Percentiles rank a stretch among this genome's conserved stretches.
Conservation (phyloP, 805 yeast genomes). For the Metschnikowia picachoensis region DNA sequence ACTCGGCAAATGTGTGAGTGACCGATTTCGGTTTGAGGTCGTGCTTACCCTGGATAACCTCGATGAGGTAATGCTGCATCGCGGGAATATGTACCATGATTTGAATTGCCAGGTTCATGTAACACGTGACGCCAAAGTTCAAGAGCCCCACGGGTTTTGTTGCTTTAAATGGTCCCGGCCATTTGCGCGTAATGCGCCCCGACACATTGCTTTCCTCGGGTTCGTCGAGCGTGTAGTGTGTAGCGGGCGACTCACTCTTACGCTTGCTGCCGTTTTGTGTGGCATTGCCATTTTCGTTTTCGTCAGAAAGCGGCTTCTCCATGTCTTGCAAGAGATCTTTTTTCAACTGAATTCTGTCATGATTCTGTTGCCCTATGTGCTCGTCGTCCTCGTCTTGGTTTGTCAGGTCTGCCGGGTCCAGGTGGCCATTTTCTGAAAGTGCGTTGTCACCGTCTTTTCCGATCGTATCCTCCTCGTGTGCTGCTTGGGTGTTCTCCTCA, state of each 20-base stretch:
- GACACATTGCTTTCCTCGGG: constrained; percentile 59
- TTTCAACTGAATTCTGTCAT: constrained; percentile 13
- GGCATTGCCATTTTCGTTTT: neutral
- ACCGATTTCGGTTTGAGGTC: constrained; percentile 55
- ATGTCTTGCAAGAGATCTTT: constrained; percentile 15
- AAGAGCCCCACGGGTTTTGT: constrained; percentile 70
- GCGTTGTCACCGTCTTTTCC: constrained; percentile 26
- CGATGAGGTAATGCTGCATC: constrained; percentile 73
- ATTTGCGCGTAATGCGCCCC: constrained; percentile 58
- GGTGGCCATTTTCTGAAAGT: constrained; percentile 17
- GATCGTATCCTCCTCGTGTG: constrained; percentile 15
- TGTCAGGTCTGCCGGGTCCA: neutral
- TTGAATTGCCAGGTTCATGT: constrained; percentile 93
- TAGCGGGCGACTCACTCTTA: neutral
- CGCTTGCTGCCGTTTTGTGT: neutral
- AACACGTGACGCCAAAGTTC: constrained; percentile 94
- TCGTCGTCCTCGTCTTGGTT: constrained; percentile 16
- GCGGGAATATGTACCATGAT: constrained; percentile 90
- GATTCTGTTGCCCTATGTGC: constrained; percentile 4
- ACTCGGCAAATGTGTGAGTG: constrained; percentile 62
- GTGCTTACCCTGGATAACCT: constrained; percentile 53
- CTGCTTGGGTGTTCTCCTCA: constrained; percentile 27
- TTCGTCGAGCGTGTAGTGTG: constrained; percentile 59
- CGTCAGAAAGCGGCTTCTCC: constrained; percentile 14
- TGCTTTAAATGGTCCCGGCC: constrained; percentile 51